Base-by-base conservation (phyloP, 1,284 basidiomycete species). In the Peniophora sp. region DNA sequence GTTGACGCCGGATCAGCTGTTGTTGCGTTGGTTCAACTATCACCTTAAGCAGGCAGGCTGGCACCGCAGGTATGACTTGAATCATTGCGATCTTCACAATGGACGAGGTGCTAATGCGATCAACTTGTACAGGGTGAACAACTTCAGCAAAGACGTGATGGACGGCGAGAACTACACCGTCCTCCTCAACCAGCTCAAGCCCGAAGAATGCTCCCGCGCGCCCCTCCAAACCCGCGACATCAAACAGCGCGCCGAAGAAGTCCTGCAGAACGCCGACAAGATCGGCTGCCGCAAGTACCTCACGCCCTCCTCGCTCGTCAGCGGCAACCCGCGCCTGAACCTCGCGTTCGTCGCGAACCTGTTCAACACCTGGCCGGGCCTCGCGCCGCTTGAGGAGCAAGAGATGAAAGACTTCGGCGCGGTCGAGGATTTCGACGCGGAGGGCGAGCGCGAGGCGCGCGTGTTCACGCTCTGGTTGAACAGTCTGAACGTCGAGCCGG, bases 391-490 rank as follows among this genome's bases (percentile, higher is more conserved):
- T 43, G 92, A 97, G 62, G 93, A 95, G 64, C 83, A 94, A 62
- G 86, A 89, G 64, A 84, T 82, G 10, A 87, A 88, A 60, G 83
- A 88, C 58, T 88, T 88, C 56, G 83, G 90, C 62, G 84, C 79
- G 5, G 83, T 98, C 39, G 96, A 98, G 64, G 97, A 99, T 73
- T 99, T 98, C 66, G 96, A 99, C 59, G 95, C 96, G 1, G 96
- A 99, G 68, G 96, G 96, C 55, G 96, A 99, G 69, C 84, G 96
- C 50, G 96, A 99, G 68, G 96, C 96, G 3, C 84, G 96, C 42
- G 96, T 96, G 32, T 99, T 99, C 65, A 99, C 91, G 0, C 82
- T 99, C 23, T 99, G 96, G 96, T 79, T 99, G 58, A 99, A 99
- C 76, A 92, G 88, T 36, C 79, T 99, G 49, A 92, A 92, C 56